phyloP scores from a whole-genome alignment of 2,329 filamentous ascomycete species.

The Nothomitra cinnamomea region DNA sequence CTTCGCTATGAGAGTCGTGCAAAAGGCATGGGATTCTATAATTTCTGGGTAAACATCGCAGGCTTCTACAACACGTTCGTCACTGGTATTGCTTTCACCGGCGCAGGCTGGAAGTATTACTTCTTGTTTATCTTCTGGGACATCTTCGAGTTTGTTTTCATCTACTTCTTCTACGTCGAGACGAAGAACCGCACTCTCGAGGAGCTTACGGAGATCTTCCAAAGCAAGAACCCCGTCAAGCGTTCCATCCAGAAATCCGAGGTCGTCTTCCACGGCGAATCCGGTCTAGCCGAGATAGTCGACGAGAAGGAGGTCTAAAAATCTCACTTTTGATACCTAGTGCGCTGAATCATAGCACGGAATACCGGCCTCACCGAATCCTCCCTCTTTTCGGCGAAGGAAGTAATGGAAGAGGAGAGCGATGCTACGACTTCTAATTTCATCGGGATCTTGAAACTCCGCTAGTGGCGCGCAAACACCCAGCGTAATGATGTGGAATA shows the following conservation, averaged over 20 bases:
- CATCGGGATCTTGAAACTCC: too few relatives aligned
- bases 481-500: too few relatives aligned
- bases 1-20: slow-evolving; percentile 29
- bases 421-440: too few relatives aligned
- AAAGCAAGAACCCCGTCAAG: slow-evolving; percentile 23
- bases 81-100: slow-evolving; percentile 23
- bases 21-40: slow-evolving; percentile 32
- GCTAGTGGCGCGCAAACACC: too few relatives aligned
- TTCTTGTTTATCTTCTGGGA: slow-evolving; percentile 26
- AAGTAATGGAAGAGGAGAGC: too few relatives aligned
- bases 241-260: slow-evolving; percentile 16
- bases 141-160: slow-evolving; percentile 19
- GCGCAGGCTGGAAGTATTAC: slow-evolving; percentile 24
- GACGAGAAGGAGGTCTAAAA: too few relatives aligned
- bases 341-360: too few relatives aligned
- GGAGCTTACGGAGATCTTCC: slow-evolving; percentile 28
- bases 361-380: too few relatives aligned
- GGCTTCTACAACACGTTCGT: slow-evolving; percentile 30
- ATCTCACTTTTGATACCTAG: too few relatives aligned
- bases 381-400: too few relatives aligned
- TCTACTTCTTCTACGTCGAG: slow-evolving; percentile 17
- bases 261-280: slow-evolving; percentile 7
- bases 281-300: too few relatives aligned
- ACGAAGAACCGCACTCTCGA: slow-evolving; percentile 26
- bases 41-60: slow-evolving; percentile 28